Conservation (phyloP, 108 stramenopile species). For the Cyclostephanos invisitatus region DNA sequence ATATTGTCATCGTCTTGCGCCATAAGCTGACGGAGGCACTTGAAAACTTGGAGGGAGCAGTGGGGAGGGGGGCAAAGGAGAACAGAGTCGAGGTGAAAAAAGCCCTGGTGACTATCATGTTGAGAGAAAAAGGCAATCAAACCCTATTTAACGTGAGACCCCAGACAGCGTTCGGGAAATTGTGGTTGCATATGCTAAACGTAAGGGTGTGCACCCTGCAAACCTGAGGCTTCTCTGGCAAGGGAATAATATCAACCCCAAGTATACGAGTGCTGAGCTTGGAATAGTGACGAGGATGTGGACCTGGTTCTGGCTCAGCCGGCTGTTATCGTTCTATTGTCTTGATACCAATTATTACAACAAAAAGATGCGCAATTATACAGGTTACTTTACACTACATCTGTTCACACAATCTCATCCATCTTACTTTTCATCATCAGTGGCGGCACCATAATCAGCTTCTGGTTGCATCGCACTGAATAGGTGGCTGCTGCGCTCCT, state of each 20-base stretch:
- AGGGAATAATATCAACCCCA: slow-evolving; percentile 54
- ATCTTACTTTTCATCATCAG: background rate
- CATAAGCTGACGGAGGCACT: too few species aligned
- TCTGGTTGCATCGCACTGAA: background rate
- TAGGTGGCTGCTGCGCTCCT: slow-evolving; percentile 19
- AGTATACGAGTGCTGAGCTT: slow-evolving; percentile 56
- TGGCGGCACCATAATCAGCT: background rate
- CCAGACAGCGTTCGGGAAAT: slow-evolving; percentile 46
- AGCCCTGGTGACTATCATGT: too few species aligned
- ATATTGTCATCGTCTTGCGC: too few species aligned
- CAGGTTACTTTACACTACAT: too few species aligned
- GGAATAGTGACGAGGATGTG: slow-evolving; percentile 76
- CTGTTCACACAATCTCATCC: background rate
- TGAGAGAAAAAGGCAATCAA: slow-evolving; percentile 53
- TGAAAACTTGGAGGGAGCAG: too few species aligned
- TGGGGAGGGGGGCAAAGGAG: too few species aligned
- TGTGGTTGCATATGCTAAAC: slow-evolving; percentile 59
- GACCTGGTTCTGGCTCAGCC: too few species aligned
- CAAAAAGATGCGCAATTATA: too few species aligned
- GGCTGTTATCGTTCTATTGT: too few species aligned
- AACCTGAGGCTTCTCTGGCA: slow-evolving; percentile 71
- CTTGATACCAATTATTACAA: too few species aligned
- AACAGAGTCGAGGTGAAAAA: too few species aligned
- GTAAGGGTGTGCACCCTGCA: slow-evolving; percentile 55
- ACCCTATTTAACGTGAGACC: slow-evolving; percentile 79